Conservation (phyloP, 768 basidiomycete genomes). For the Amanita subjunquillea region DNA sequence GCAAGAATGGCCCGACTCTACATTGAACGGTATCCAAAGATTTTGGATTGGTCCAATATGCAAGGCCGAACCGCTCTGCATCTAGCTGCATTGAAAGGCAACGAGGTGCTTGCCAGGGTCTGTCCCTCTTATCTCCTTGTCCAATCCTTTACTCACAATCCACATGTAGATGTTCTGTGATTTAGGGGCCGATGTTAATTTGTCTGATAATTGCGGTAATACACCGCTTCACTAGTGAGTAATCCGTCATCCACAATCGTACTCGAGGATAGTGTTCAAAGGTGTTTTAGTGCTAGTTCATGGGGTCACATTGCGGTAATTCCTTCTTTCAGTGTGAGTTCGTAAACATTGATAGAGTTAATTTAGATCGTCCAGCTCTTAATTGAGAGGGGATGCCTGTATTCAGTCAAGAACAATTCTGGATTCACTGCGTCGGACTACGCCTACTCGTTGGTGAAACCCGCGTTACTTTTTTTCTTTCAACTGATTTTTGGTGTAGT, state of each 20-base stretch:
- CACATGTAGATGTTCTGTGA: slow-evolving; percentile 74
- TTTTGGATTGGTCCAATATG: slow-evolving; percentile 87
- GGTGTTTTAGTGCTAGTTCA: slow-evolving; percentile 57
- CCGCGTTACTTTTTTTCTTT: background rate
- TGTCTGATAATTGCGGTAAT: slow-evolving; percentile 88
- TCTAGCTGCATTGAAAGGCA: slow-evolving; percentile 79
- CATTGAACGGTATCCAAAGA: slow-evolving; percentile 76
- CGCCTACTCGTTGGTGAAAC: slow-evolving; percentile 65
- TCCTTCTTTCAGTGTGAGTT: slow-evolving; percentile 8
- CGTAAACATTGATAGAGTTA: background rate
- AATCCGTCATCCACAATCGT: slow-evolving; percentile 1
- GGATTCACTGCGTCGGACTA: slow-evolving; percentile 92
- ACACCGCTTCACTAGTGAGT: slow-evolving; percentile 89
- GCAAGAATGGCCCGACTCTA: slow-evolving; percentile 84
- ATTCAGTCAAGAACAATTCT: slow-evolving; percentile 74
- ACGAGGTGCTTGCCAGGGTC: slow-evolving; percentile 82
- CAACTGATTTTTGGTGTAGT: slow-evolving; percentile 23
- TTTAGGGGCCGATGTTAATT: slow-evolving; percentile 80
- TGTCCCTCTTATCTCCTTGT: slow-evolving; percentile 15
- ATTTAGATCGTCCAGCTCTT: slow-evolving; percentile 73
- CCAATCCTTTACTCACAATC: slow-evolving; percentile 6
- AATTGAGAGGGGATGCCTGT: slow-evolving; percentile 84
- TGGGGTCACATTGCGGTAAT: slow-evolving; percentile 79
- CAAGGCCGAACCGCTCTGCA: slow-evolving; percentile 89
- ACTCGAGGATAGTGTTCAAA: slow-evolving; percentile 4